phyloP scores from a whole-genome alignment of 139 green algal genomes.

The Protoeuglena noctilucae region DNA sequence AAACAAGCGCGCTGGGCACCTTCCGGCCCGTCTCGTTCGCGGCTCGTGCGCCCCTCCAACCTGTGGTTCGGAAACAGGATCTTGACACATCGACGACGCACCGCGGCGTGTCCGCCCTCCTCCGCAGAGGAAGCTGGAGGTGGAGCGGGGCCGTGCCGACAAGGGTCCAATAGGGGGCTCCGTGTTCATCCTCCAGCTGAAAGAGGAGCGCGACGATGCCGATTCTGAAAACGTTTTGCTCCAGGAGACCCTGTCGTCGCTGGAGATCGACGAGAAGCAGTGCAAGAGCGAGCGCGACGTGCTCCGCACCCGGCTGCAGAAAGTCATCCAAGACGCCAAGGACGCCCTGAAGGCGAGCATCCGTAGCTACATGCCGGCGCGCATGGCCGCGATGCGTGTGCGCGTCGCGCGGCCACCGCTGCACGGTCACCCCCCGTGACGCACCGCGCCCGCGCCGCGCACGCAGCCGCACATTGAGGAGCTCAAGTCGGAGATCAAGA shows the following conservation, averaged over 20 bases:
- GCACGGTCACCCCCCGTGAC: neutral
- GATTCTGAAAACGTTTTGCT: neutral
- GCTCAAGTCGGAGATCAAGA: conserved; percentile 3
- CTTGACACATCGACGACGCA: too few relatives aligned
- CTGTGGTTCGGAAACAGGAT: too few relatives aligned
- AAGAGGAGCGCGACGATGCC: neutral
- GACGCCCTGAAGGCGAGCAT: neutral
- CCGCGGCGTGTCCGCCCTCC: too few relatives aligned
- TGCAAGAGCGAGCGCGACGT: neutral
- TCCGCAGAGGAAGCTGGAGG: too few relatives aligned
- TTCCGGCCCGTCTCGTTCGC: too few relatives aligned
- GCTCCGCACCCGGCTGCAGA: neutral
- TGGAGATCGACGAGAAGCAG: neutral
- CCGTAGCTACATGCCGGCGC: neutral
- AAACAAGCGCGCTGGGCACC: too few relatives aligned
- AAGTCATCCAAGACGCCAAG: neutral
- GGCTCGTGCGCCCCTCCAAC: too few relatives aligned
- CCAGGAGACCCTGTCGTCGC: neutral
- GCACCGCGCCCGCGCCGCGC: neutral
- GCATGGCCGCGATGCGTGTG: too few relatives aligned
- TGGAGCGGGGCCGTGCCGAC: neutral
- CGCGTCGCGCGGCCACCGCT: too few relatives aligned
- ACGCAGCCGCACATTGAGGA: conserved; percentile 4
- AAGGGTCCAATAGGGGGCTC: neutral
- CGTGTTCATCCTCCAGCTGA: neutral